phyloP scores from a whole-genome alignment of 139 green algal genomes.

The Picocystis salinarum region DNA sequence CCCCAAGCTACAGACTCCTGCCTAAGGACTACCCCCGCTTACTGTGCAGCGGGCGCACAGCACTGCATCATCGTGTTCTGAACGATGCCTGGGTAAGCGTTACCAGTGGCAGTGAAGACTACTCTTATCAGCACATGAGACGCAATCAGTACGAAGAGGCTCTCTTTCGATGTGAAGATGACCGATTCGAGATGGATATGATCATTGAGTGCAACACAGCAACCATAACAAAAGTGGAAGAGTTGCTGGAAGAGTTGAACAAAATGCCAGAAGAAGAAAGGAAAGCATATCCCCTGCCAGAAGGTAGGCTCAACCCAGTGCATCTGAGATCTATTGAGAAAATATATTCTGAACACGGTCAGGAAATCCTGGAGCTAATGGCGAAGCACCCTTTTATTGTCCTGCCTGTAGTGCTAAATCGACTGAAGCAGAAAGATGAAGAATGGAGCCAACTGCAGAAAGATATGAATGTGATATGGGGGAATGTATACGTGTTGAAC shows the following conservation, averaged over 20 bases:
- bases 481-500: constrained; percentile 82
- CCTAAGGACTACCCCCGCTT: constrained; percentile 55
- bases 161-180: constrained; percentile 81
- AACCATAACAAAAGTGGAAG: constrained; percentile 29
- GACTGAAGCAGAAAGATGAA: constrained; percentile 78
- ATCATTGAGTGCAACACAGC: constrained; percentile 60
- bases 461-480: constrained; percentile 49
- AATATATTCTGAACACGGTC: constrained; percentile 58
- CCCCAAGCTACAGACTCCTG: constrained; percentile 78
- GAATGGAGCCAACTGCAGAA: constrained; percentile 56
- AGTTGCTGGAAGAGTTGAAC: constrained; percentile 6
- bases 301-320: constrained; percentile 32
- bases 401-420: constrained; percentile 59
- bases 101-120: too few species aligned
- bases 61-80: constrained; percentile 35
- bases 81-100: constrained; percentile 87
- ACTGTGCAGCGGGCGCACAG: constrained; percentile 20
- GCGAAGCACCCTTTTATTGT: constrained; percentile 63
- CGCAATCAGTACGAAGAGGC: constrained; percentile 98
- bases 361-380: constrained; percentile 56
- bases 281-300: constrained; percentile 10
- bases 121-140: constrained; percentile 67
- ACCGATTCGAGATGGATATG: constrained; percentile 95
- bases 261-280: constrained; percentile 1
- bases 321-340: constrained; percentile 64